Evolutionary conservation across 768 basidiomycete species (phyloP), one percentile per base, ranked within the genome.

Genomic region (Kwoniella dejecticola): DNA sequence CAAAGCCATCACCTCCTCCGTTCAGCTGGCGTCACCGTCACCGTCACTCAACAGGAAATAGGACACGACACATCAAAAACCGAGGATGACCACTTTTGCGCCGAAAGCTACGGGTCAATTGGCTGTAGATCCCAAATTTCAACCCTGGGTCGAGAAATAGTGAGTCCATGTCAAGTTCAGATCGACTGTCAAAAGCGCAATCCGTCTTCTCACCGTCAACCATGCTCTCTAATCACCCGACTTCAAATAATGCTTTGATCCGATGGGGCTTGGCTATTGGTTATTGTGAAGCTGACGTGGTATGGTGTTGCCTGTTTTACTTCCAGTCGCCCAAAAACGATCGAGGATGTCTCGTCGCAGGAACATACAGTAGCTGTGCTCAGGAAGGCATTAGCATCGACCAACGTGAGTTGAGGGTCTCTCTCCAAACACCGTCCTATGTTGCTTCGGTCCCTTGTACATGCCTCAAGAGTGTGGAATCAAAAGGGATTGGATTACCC

Each of bases 141-240:
- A 77, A 61, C 75, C 96, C 63, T 99, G 96, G 96, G 93, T 99
- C 0, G 96, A 99, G 81, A 97, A 97, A 85, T 99, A 98, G 93
- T 94, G 41, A 50, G 86, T 80, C 10, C 4, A 38, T 30, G 10
- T 15, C 31, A 26, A 38, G 13, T 47, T 66, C 15, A 55, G 41
- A 7, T 29, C 19, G 8, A n/a, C n/a, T n/a, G n/a, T n/a, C n/a
- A n/a, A n/a, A n/a, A n/a, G n/a, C n/a, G n/a, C n/a, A n/a, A n/a
- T n/a, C n/a, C n/a, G n/a, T n/a, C n/a, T n/a, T n/a, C n/a, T n/a
- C n/a, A n/a, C n/a, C n/a, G n/a, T n/a, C n/a, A n/a, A n/a, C n/a
- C n/a, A n/a, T n/a, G n/a, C n/a, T n/a, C n/a, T n/a, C n/a, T n/a
- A n/a, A n/a, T n/a, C n/a, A n/a, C n/a, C n/a, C n/a, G n/a, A n/a